Percentiles rank a stretch among this genome's conserved stretches.
These are phyloP conservation scores for Candida germanica DNA, from an alignment of 805 yeast species.

Conservation along the genomic window DNA sequence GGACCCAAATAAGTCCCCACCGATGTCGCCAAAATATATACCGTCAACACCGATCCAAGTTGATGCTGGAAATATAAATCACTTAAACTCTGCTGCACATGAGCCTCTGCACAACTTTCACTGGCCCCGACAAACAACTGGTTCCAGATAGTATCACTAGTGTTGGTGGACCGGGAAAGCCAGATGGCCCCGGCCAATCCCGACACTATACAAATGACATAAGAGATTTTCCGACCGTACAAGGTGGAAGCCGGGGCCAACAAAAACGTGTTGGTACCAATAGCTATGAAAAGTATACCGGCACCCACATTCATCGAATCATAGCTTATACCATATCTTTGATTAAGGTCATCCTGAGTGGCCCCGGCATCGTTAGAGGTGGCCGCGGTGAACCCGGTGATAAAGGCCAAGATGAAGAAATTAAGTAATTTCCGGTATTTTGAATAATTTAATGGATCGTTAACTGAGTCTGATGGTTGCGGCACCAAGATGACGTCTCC, in stretches of 20 bases:
- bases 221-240: slow-evolving; percentile 44
- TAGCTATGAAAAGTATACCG: slow-evolving; percentile 44
- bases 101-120: slow-evolving; percentile 44
- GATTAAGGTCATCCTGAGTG: slow-evolving; percentile 44
- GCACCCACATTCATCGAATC: slow-evolving; percentile 49
- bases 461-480: slow-evolving; percentile 48
- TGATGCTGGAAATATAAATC: slow-evolving; percentile 42
- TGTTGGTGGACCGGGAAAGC: slow-evolving; percentile 35
- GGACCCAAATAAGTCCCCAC: slow-evolving; percentile 58
- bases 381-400: slow-evolving; percentile 49
- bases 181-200: slow-evolving; percentile 44
- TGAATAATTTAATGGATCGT: slow-evolving; percentile 49
- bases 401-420: slow-evolving; percentile 35
- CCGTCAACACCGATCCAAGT: slow-evolving; percentile 48
- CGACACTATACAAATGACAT: slow-evolving; percentile 37
- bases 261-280: slow-evolving; percentile 44
- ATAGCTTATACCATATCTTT: slow-evolving; percentile 40
- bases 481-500: slow-evolving; percentile 41
- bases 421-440: slow-evolving; percentile 33
- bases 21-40: slow-evolving; percentile 53
- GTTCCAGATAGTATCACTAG: slow-evolving; percentile 45
- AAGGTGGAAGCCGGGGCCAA: slow-evolving; percentile 44
- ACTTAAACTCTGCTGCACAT: slow-evolving; percentile 36
- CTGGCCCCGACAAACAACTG: slow-evolving; percentile 43
- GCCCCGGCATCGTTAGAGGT: slow-evolving; percentile 50